Evolutionary conservation across 2,329 filamentous ascomycete species (phyloP), one percentile per base, ranked within the genome.

Genomic region (Colletotrichum lini): DNA sequence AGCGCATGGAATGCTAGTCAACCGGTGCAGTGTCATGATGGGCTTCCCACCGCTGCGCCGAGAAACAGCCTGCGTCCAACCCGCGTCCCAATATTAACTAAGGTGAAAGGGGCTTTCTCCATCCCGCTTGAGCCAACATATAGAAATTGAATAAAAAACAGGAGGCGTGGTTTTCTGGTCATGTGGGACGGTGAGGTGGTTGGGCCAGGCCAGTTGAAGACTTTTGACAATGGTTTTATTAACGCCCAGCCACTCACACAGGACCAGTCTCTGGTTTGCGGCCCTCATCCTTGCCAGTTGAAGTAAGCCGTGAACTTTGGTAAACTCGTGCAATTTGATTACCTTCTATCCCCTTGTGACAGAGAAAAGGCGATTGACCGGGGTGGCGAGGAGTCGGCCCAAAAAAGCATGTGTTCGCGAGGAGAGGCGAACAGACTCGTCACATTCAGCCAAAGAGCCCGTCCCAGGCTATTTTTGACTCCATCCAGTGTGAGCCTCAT

Each of bases 401-500:
- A 44, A 47, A 30, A n/a, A 30, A 59, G 40, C 26, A 47, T 13
- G 54, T 1, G 21, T 49, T 54, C 45, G 45, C 58, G 45, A 52
- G 26, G 12, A 35, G 56, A 49, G 21, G 38, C 10, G 10, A 21
- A 15, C n/a, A 1, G 9, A 45, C 21, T 30, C 30, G 30, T 30
- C 30, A 30, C 30, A 8, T 35, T 6, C n/a, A 45, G 59, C 40
- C 53, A 45, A 30, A 58, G 47, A 26, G 5, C 58, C 52, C 57
- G 21, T 68, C 53, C 58, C 58, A 54, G 47, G n/a, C n/a, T 30
- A 30, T 30, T 30, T 45, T 68, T 59, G 45, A 47, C 45, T 63
- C 58, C 57, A 40, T 71, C 53, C 45, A 68, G 65, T 71, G 26
- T 69, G 40, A 52, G 49, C 44, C 58, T 71, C 69, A 60, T 63